Evolutionary conservation across 768 basidiomycete species (phyloP).

Genomic region (Neoboletus brunneissimus): DNA sequence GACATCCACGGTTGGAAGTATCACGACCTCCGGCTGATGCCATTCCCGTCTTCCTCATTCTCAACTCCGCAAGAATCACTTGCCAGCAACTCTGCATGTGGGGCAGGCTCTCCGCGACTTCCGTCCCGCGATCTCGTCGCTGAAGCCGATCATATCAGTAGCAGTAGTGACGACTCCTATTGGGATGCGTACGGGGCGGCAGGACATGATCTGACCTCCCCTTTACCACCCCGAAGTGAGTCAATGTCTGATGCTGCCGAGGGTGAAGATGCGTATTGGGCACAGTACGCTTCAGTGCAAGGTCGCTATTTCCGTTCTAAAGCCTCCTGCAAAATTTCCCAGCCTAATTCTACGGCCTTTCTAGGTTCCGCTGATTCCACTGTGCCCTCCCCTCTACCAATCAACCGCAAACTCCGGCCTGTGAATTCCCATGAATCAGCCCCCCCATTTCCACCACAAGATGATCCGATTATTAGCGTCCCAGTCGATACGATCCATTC

Average conservation of each 20-base stretch:
- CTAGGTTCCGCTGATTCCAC: conserved; percentile 74
- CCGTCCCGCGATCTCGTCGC: neutral
- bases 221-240: conserved; percentile 20
- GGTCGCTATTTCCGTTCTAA: conserved; percentile 40
- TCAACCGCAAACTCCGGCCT: conserved; percentile 27
- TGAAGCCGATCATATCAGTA: conserved; percentile 22
- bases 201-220: conserved; percentile 28
- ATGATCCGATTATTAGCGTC: conserved; percentile 10
- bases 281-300: conserved; percentile 66
- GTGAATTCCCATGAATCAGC: neutral
- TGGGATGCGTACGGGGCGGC: conserved; percentile 62
- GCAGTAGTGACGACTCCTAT: conserved; percentile 51
- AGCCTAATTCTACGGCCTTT: conserved; percentile 3
- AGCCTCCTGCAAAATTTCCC: conserved; percentile 1
- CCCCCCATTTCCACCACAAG: conserved; percentile 4
- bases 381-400: conserved; percentile 48
- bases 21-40: conserved; percentile 67
- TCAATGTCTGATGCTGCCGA: conserved; percentile 8
- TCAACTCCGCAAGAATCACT: conserved; percentile 27
- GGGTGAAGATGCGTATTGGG: conserved; percentile 71
- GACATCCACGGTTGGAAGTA: conserved; percentile 57
- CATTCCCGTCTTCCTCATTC: conserved; percentile 52
- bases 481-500: conserved; percentile 20
- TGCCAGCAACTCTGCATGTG: conserved; percentile 23
- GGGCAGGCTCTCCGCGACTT: neutral